phyloP scores from a whole-genome alignment of 2,329 filamentous ascomycete species.

The Aspergillus sp. region DNA sequence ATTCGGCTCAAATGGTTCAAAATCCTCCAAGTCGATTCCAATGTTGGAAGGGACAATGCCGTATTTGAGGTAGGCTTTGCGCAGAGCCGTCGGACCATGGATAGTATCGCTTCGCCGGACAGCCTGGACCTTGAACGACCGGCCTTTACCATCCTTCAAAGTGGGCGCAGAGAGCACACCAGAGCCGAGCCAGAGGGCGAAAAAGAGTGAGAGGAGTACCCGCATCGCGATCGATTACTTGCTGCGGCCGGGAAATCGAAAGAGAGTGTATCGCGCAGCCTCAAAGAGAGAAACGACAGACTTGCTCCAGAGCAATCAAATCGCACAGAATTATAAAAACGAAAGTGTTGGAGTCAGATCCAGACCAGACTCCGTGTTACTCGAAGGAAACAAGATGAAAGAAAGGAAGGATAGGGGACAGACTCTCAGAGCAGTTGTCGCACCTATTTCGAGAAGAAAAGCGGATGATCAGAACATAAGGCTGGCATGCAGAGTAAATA shows the following conservation, averaged over 20 bases:
- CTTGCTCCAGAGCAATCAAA: conserved; percentile 10
- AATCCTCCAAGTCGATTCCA: conserved; percentile 41
- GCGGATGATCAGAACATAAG: conserved; percentile 14
- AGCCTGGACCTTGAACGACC: conserved; percentile 66
- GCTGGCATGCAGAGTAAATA: conserved; percentile 7
- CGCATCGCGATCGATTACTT: conserved; percentile 30
- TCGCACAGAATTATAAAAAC: conserved; percentile 15
- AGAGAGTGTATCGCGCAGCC: conserved; percentile 9
- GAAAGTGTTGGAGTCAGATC: conserved; percentile 28
- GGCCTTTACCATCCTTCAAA: conserved; percentile 31
- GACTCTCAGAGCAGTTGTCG: conserved; percentile 18
- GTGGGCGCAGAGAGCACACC: conserved; percentile 41
- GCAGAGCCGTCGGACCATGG: conserved; percentile 65
- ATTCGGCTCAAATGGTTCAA: conserved; percentile 40
- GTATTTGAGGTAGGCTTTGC: conserved; percentile 72
- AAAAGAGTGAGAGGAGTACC: conserved; percentile 32
- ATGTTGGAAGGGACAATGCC: conserved; percentile 56
- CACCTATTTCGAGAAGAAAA: conserved; percentile 16
- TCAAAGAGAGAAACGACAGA: neutral
- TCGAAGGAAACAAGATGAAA: conserved; percentile 19
- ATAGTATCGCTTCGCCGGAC: conserved; percentile 61
- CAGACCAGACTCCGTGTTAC: conserved; percentile 23
- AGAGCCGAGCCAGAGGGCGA: conserved; percentile 37
- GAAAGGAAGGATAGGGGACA: conserved; percentile 19
- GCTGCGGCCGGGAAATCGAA: conserved; percentile 7